Base-by-base conservation (phyloP, 441 rosid species). In the Arabidopsis hybrid region DNA sequence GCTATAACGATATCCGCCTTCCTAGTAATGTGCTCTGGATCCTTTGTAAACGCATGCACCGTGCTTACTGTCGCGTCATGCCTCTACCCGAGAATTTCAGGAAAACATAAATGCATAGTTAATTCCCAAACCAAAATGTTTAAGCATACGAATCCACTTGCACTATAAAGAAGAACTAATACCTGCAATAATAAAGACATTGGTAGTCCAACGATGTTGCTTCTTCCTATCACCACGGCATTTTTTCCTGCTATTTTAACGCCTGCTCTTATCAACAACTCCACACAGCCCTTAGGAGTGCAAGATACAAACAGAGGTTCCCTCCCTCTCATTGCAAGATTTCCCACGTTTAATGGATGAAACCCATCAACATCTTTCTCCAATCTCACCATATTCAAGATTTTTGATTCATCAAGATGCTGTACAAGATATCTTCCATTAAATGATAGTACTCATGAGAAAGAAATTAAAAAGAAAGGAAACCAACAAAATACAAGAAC, bases 331-430 rank as follows among this genome's bases (percentile, higher is more conserved):
- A 89, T 87, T 69, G 98, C 96, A 53, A 93, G 94, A 80, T 89
- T 88, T 49, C 98, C 98, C 80, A 91, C 89, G 53, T 91, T 83
- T 38, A 86, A 29, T 7, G 98, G 97, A 83, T 93, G 95, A 76
- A 93, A 88, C 73, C 98, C 98, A 75, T 91, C 95, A n/a, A 91
- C 97, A 76, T 93, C 95, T 83, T 93, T 93, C 81, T 88, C 97
- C 71, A 89, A 71, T 34, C 77, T 81, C 85, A 91, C 67, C 80
- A 61, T 76, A 81, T 80, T 84, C 86, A 89, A 81, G 77, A 93
- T 93, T 83, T 83, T 88, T 73, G 60, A 86, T 83, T 88, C 97
- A 73, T 91, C 83, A 78, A 93, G 79, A 80, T 93, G 97, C 97
- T 93, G 94, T 49, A 74, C 73, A 79, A 71, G 14, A 79, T 12